Percentiles rank a stretch among this genome's conserved stretches.
Conservation (phyloP, 1,284 basidiomycete genomes). For the Ceratorhiza oryzae-sativae region DNA sequence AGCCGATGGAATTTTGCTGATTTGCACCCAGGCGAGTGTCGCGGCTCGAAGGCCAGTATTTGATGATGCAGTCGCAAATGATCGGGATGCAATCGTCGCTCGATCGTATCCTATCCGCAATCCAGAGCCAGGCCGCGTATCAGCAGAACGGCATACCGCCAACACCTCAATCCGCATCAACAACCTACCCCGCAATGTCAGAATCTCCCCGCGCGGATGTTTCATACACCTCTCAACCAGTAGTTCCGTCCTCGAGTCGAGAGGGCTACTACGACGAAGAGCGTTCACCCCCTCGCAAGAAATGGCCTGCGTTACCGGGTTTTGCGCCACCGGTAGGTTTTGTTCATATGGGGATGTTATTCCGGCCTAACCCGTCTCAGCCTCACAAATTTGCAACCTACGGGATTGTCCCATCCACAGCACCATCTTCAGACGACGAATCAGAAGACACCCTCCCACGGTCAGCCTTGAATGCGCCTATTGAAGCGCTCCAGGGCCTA, state of each 20-base stretch:
- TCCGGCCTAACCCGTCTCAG: conserved; percentile 51
- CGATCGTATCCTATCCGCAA: conserved; percentile 74
- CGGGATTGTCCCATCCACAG: conserved; percentile 81
- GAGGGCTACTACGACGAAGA: conserved; percentile 23
- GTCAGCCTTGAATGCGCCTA: conserved; percentile 84
- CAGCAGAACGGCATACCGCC: conserved; percentile 34
- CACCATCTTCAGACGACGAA: conserved; percentile 85
- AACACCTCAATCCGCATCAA: conserved; percentile 34
- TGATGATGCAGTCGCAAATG: conserved; percentile 90
- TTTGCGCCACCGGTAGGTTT: conserved; percentile 82
- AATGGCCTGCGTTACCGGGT: conserved; percentile 84
- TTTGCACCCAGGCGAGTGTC: conserved; percentile 67
- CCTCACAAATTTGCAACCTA: conserved; percentile 90
- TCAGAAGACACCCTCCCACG: conserved; percentile 85
- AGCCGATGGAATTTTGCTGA: conserved; percentile 45
- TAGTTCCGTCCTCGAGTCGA: conserved; percentile 32
- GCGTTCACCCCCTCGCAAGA: conserved; percentile 44
- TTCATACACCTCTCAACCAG: conserved; percentile 39
- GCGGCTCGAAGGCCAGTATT: conserved; percentile 81
- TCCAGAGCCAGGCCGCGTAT: conserved; percentile 59
- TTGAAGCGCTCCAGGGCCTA: conserved; percentile 89
- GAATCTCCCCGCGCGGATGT: conserved; percentile 50
- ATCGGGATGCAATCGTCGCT: conserved; percentile 87
- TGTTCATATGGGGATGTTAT: background rate
- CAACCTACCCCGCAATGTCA: conserved; percentile 30